Base-by-base conservation (phyloP, 1,284 basidiomycete genomes). In the Xerocomus nothofagi region DNA sequence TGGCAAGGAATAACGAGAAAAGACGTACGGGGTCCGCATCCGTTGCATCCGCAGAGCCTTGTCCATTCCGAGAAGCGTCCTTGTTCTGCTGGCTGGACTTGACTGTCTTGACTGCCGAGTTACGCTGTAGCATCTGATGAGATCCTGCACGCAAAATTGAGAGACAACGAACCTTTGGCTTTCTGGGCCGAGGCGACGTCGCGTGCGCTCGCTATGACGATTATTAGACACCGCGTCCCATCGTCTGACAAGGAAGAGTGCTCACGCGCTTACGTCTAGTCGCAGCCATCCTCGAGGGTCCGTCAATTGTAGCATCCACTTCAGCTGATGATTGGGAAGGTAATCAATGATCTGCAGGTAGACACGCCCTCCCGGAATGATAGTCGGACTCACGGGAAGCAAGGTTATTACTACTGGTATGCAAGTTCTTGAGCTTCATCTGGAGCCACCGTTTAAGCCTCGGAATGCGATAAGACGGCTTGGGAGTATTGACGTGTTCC, bases 181-280 rank as follows among this genome's bases (percentile, higher is more conserved):
- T 17, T 14, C 1, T 3, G 7, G 21, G 2, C 2, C 3, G 0
- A 6, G 9, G 1, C 7, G 24, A 26, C 17, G 2, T 17, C 6
- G 26, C 26, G 18, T 29, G 20, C 5, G 20, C 2, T 29, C 44
- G 44, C 44, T 45, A 17, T 1, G 11, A 23, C 3, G 4, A 23
- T n/a, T 6, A 7, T 21, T 23, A 23, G 10, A 23, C 9, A n/a
- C 15, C 15, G 3, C 3, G 15, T n/a, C n/a, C n/a, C n/a, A n/a
- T n/a, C n/a, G n/a, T n/a, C n/a, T n/a, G n/a, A n/a, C n/a, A n/a
- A n/a, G n/a, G n/a, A n/a, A n/a, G n/a, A n/a, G n/a, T n/a, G n/a
- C n/a, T n/a, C n/a, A n/a, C n/a, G n/a, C n/a, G 27, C 1, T 6
- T 6, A 7, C 39, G 20, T 34, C 20, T 4, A 21, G 4, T n/a